phyloP scores from a whole-genome alignment of 495 filamentous ascomycete species.

The Neurospora discreta region DNA sequence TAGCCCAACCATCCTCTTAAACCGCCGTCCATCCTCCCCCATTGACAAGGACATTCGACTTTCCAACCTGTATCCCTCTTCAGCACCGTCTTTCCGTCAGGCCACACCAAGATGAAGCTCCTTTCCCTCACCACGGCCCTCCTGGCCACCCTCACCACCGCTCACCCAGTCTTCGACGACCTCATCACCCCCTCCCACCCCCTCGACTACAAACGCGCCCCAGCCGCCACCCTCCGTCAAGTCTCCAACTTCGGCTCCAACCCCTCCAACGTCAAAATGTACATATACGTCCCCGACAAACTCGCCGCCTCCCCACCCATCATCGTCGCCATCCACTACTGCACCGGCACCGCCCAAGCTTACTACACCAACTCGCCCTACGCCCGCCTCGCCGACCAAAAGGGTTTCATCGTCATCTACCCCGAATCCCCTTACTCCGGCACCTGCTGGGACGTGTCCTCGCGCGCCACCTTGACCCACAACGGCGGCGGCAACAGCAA shows the following conservation, averaged over 20 bases:
- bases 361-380: constrained; percentile 19
- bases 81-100: no score
- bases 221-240: constrained; percentile 1
- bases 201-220: neutral
- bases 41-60: no score
- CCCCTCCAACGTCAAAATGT: constrained; percentile 40
- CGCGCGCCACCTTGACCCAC: constrained; percentile 35
- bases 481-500: constrained; percentile 46
- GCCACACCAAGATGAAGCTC: neutral
- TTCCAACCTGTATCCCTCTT: no score
- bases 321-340: constrained; percentile 47
- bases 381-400: constrained; percentile 26
- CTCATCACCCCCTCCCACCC: neutral
- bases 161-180: neutral
- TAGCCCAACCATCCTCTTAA: neutral
- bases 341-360: constrained; percentile 17
- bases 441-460: constrained; percentile 41
- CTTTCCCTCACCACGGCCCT: neutral
- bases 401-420: constrained; percentile 41
- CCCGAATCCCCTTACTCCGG: constrained; percentile 30
- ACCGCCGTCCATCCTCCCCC: neutral
- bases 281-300: constrained; percentile 43
- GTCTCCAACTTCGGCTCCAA: constrained; percentile 33
- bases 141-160: neutral
- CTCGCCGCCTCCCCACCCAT: constrained; percentile 40